Percentiles rank a stretch among this genome's conserved stretches.
These are phyloP conservation scores for Suillus americanus DNA, from an alignment of 768 basidiomycete genomes.

Conservation along the genomic window DNA sequence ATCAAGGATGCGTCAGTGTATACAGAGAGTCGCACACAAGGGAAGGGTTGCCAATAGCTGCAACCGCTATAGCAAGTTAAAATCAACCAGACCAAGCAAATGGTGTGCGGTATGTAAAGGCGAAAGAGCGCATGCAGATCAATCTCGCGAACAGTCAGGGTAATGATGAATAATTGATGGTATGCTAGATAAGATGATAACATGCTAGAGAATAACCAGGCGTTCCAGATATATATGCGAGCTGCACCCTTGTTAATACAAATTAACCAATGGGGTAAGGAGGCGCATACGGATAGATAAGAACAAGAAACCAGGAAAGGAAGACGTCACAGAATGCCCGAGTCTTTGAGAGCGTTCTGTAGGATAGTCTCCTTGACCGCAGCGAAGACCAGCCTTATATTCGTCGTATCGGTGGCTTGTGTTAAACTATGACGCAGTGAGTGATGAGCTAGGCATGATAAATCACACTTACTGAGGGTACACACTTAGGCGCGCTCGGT, in stretches of 20 bases:
- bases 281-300: slow-evolving; percentile 25
- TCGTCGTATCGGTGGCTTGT: slow-evolving; percentile 86
- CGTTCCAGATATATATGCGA: slow-evolving; percentile 33
- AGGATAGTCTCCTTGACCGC: slow-evolving; percentile 93
- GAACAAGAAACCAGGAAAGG: not conserved
- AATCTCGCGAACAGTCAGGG: slow-evolving; percentile 1
- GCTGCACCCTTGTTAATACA: slow-evolving; percentile 13
- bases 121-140: not conserved
- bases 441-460: not conserved
- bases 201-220: slow-evolving; percentile 25
- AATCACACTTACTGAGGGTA: slow-evolving; percentile 79
- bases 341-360: slow-evolving; percentile 84
- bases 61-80: not conserved
- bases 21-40: not conserved
- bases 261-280: slow-evolving; percentile 3
- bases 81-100: slow-evolving; percentile 1
- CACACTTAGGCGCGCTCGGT: slow-evolving; percentile 78
- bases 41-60: not conserved
- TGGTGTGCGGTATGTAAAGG: not conserved
- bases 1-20: not conserved
- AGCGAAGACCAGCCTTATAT: slow-evolving; percentile 79
- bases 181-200: slow-evolving; percentile 25
- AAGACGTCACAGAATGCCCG: slow-evolving; percentile 64
- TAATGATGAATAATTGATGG: slow-evolving; percentile 23
- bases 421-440: slow-evolving; percentile 53